Base-by-base conservation (phyloP, 257 asterid genomes). In the Solanum chilense region DNA sequence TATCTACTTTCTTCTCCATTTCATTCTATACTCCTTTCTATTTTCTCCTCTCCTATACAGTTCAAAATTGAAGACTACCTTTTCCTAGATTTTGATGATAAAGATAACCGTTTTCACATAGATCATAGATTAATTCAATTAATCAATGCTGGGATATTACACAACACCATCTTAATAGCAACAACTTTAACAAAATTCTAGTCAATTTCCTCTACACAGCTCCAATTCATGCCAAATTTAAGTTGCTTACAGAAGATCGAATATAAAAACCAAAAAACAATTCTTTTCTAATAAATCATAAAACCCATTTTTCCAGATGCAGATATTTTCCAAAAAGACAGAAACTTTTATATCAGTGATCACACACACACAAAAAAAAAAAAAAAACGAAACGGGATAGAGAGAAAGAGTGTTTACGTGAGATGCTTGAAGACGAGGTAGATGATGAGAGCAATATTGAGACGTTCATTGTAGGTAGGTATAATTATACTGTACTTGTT, bases 381-480 rank as follows among this genome's bases (percentile, higher is more conserved):
- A 69, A 18, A 41, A 5, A 74, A 76, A 75, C 3, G 3, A 25
- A 3, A 76, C 18, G 9, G 60, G 42, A 66, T 45, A 68, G 4
- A 25, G 75, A 44, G 27, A 86, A 77, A 45, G 89, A 86, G 89
- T 88, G 85, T 69, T 76, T 70, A 91, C 95, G 92, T 56, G 69
- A 97, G 94, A 91, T 97, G 99, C 93, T 97, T 97, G 93, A 96
- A 95, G 82, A 96, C 88, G 87, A 97, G 99, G 92, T 93, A 97
- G 90, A 93, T 88, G 85, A 95, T 87, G 85, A 96, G 96, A 85
- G 99, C 98, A 82, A 97, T 93, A 91, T 97, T 97, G 92, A 96
- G 99, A 87, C 99, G 97, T 90, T 97, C 99, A 58, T 97, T 97
- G 94, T 95, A 97, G 71, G 99, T 97, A 3, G 99, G 99, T 44